phyloP scores from a whole-genome alignment of 768 basidiomycete genomes.

The Albatrellus ellisii region DNA sequence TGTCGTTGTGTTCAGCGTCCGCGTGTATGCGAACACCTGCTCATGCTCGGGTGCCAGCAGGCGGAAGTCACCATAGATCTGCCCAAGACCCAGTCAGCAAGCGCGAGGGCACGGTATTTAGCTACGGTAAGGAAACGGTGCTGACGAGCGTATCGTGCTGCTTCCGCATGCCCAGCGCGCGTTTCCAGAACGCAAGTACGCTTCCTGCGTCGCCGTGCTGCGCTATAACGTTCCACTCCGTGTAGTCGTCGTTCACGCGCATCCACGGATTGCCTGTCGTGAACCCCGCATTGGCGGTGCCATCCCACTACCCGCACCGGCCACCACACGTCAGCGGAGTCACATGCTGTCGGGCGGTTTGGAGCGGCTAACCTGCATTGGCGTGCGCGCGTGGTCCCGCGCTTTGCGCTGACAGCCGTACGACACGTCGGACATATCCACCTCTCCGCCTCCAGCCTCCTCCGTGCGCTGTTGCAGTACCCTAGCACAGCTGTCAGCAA shows the following conservation, averaged over 20 bases:
- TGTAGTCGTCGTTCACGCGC: constrained; percentile 58
- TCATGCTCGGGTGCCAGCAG: constrained; percentile 33
- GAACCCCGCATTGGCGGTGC: constrained; percentile 44
- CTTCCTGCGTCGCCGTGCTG: constrained; percentile 37
- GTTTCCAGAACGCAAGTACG: constrained; percentile 49
- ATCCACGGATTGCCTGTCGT: constrained; percentile 60
- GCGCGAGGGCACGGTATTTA: no score
- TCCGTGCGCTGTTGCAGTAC: constrained; percentile 24
- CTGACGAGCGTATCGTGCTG: constrained; percentile 39
- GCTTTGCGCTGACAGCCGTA: constrained; percentile 46
- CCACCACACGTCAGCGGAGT: not conserved
- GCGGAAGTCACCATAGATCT: constrained; percentile 52
- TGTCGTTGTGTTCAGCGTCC: constrained; percentile 21
- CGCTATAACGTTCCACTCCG: constrained; percentile 39
- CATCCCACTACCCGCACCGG: constrained; percentile 37
- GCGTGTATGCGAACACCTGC: constrained; percentile 40
- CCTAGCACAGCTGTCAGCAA: not conserved
- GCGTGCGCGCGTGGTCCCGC: constrained; percentile 57
- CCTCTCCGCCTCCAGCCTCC: constrained; percentile 22
- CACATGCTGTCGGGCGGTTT: not conserved
- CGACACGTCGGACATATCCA: constrained; percentile 51
- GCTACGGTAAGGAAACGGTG: not conserved
- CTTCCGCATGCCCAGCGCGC: constrained; percentile 39
- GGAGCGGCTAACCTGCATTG: constrained; percentile 40
- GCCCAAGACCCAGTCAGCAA: not conserved